Conservation (phyloP, 2,329 filamentous ascomycete genomes). For the Ophiostoma sp. region DNA sequence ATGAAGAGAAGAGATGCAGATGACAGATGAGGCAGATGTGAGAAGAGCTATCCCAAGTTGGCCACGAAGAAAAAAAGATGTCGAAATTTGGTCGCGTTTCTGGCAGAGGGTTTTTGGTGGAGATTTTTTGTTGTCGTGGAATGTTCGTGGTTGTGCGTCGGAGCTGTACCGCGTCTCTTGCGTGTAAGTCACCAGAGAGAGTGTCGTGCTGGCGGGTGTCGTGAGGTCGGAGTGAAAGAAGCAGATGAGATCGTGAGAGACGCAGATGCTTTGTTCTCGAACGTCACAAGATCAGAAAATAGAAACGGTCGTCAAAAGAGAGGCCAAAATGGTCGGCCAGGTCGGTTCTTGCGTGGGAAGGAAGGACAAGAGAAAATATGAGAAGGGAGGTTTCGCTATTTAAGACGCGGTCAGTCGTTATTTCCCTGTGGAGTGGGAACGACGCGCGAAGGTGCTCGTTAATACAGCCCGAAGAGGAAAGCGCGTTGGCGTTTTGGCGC, state of each 20-base stretch:
- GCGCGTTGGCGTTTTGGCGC: conserved; percentile 33
- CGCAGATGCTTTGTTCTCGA: neutral
- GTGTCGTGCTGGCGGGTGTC: neutral
- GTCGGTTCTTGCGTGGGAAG: conserved; percentile 15
- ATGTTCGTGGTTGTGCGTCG: conserved; percentile 23
- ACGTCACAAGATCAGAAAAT: conserved; percentile 8
- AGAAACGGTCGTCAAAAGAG: conserved; percentile 21
- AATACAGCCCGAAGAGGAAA: conserved; percentile 14
- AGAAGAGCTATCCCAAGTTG: neutral
- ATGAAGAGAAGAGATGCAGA: conserved; percentile 7
- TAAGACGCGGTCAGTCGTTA: conserved; percentile 31
- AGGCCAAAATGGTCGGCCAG: conserved; percentile 11
- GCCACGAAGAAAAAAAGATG: conserved; percentile 9
- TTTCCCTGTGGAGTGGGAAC: conserved; percentile 30
- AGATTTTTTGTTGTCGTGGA: conserved; percentile 24
- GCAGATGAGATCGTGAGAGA: conserved; percentile 4
- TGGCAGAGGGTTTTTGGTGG: conserved; percentile 15
- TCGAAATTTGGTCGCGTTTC: conserved; percentile 19
- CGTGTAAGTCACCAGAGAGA: conserved; percentile 12
- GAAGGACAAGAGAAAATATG: conserved; percentile 19
- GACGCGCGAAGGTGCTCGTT: conserved; percentile 28
- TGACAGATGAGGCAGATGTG: neutral
- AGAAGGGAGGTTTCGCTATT: conserved; percentile 28
- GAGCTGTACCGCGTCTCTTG: conserved; percentile 20
- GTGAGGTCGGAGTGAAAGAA: neutral